Percentiles rank a stretch among this genome's conserved stretches.
Conservation (phyloP, 2,329 filamentous ascomycete species). For the Xylaria polymorpha region DNA sequence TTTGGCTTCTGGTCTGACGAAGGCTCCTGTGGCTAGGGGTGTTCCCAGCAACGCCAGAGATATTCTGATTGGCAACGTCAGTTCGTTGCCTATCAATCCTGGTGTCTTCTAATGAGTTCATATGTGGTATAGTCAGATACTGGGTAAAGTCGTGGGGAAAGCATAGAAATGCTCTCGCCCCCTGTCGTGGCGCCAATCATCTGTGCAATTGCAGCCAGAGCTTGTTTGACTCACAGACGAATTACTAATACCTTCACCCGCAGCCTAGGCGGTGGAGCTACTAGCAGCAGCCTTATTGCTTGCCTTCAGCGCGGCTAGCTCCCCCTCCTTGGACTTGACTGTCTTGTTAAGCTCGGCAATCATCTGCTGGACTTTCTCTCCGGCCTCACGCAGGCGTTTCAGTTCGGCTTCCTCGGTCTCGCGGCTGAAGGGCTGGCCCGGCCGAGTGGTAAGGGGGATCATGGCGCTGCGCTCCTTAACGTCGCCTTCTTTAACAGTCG, state of each 20-base stretch:
- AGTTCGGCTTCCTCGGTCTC: slow-evolving; percentile 75
- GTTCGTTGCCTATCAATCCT: not conserved
- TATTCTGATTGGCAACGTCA: not conserved
- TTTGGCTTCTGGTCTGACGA: not conserved
- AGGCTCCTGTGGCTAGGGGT: not conserved
- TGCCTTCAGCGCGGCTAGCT: slow-evolving; percentile 69
- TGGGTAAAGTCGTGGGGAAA: not conserved
- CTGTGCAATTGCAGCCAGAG: not conserved
- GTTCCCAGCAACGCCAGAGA: not conserved
- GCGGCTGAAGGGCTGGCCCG: slow-evolving; percentile 77
- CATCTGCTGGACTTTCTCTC: slow-evolving; percentile 71
- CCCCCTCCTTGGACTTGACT: slow-evolving; percentile 73
- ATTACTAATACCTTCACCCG: slow-evolving; percentile 16
- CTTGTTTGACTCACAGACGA: not conserved
- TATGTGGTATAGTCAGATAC: not conserved
- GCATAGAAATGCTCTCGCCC: no score
- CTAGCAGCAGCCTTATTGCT: slow-evolving; percentile 60
- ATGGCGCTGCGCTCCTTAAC: slow-evolving; percentile 74
- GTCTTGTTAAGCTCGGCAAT: slow-evolving; percentile 68
- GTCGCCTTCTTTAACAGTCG: slow-evolving; percentile 49
- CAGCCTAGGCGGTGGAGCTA: slow-evolving; percentile 41
- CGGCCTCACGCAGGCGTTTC: slow-evolving; percentile 70
- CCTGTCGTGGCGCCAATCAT: not conserved
- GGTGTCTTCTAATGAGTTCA: not conserved
- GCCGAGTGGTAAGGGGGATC: slow-evolving; percentile 74